Base-by-base conservation (phyloP, 129 eudicot genomes). In the Calendula officinalis region DNA sequence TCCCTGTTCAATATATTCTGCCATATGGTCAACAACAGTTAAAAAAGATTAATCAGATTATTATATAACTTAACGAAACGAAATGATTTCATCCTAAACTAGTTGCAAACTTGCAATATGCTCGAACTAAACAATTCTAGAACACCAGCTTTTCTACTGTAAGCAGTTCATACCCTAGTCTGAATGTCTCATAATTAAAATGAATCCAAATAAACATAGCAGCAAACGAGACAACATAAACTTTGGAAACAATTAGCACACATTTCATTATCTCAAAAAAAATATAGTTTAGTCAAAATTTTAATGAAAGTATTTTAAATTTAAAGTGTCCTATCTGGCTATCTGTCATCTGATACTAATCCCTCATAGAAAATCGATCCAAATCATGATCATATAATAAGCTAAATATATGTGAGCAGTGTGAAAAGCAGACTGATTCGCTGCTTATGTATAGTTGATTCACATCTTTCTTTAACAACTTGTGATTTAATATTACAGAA, bases 1-100 rank as follows among this genome's bases (percentile, higher is more conserved):
- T 68, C 71, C 88, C 94, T 83, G 83, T 55, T 64, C 90, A 73
- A 94, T 80, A 75, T 84, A 83, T 59, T 94, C 99, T 94, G 89
- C 78, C 75, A 78, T 34, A 58, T 62, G 33, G 72, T 58, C 40
- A 35, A 42, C 61, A 63, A 43, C 42, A 30, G 69, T 63, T 50
- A 40, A 44, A 70, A 57, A n/a, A 8, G 11, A 39, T 42, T 33
- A 50, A 70, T 74, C 62, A 75, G 74, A 47, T 39, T 7, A 60
- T 54, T 9, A 13, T 11, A 27, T 34, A 61, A 17, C 16, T 40
- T 11, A 76, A 58, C 50, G 0, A 33, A 11, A 57, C 47, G 2
- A n/a, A 22, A 17, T 6, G 35, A 61, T 51, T 35, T 50, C 17
- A 5, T 10, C 15, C 55, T 36, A 56, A 68, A 55, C n/a, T 45